Conservation (phyloP, 306 rosid genomes). For the Benincasa hispida region DNA sequence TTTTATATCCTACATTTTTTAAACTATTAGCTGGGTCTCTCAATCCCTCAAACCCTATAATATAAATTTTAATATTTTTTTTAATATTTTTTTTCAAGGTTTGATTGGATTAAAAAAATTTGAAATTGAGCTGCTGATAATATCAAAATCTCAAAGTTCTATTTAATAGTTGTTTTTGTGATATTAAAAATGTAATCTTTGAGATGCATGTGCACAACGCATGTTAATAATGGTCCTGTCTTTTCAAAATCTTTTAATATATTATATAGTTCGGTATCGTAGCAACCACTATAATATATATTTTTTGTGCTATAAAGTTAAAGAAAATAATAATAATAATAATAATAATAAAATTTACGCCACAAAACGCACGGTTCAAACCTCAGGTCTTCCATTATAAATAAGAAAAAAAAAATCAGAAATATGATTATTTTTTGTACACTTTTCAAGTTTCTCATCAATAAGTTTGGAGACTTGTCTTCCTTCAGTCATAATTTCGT, state of each 20-base stretch:
- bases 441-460: not conserved
- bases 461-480: not conserved
- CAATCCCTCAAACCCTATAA: not conserved
- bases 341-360: too few species aligned
- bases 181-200: not conserved
- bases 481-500: not conserved
- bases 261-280: not conserved
- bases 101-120: not conserved
- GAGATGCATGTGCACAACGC: not conserved
- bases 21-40: not conserved
- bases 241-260: not conserved
- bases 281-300: not conserved
- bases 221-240: not conserved
- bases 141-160: not conserved
- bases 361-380: not conserved
- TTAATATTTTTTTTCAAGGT: not conserved
- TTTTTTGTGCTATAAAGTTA: not conserved
- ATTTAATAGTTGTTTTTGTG: not conserved
- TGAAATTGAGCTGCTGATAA: not conserved
- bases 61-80: not conserved
- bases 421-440: not conserved
- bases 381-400: not conserved
- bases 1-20: not conserved
- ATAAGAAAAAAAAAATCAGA: not conserved
- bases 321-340: too few species aligned